These are phyloP conservation scores for Solanum sitiens DNA, from an alignment of 257 asterid species.

Conservation along the genomic window DNA sequence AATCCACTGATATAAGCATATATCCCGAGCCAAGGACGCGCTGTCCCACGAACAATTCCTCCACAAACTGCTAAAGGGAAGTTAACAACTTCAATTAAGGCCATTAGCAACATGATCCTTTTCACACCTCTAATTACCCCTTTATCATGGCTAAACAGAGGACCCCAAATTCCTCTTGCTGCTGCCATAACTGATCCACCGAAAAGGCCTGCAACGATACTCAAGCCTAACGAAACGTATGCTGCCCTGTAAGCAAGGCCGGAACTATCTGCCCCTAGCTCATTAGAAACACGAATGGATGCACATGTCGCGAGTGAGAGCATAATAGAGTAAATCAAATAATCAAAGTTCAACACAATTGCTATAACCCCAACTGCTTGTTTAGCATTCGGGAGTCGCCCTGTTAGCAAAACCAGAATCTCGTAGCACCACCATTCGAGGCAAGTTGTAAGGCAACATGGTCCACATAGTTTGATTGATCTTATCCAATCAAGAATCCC, in stretches of 20 bases:
- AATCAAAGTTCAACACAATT: slow-evolving; percentile 68
- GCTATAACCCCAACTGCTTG: slow-evolving; percentile 56
- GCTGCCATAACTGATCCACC: slow-evolving; percentile 45
- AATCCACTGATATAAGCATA: slow-evolving; percentile 70
- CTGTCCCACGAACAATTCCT: slow-evolving; percentile 86
- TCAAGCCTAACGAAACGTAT: slow-evolving; percentile 10
- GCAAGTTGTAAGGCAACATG: slow-evolving; percentile 81
- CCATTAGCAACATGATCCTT: slow-evolving; percentile 53
- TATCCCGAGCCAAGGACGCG: slow-evolving; percentile 62
- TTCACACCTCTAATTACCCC: slow-evolving; percentile 36
- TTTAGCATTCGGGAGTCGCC: slow-evolving; percentile 43
- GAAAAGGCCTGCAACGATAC: slow-evolving; percentile 24
- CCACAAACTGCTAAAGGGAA: slow-evolving; percentile 81
- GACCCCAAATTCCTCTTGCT: slow-evolving; percentile 59
- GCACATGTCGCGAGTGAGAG: slow-evolving; percentile 61
- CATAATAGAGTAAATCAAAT: slow-evolving; percentile 65
- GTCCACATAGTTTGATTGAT: slow-evolving; percentile 42
- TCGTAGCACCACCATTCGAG: slow-evolving; percentile 98
- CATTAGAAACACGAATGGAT: slow-evolving; percentile 69
- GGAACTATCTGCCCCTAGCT: slow-evolving; percentile 51
- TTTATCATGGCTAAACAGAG: slow-evolving; percentile 38
- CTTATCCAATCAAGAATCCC: slow-evolving; percentile 36
- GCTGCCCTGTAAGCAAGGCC: slow-evolving; percentile 34
- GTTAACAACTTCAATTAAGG: slow-evolving; percentile 50
- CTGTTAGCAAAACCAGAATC: slow-evolving; percentile 56